phyloP scores from a whole-genome alignment of 192 early-diverging fungal genomes.

The Oehlia diaphana region DNA sequence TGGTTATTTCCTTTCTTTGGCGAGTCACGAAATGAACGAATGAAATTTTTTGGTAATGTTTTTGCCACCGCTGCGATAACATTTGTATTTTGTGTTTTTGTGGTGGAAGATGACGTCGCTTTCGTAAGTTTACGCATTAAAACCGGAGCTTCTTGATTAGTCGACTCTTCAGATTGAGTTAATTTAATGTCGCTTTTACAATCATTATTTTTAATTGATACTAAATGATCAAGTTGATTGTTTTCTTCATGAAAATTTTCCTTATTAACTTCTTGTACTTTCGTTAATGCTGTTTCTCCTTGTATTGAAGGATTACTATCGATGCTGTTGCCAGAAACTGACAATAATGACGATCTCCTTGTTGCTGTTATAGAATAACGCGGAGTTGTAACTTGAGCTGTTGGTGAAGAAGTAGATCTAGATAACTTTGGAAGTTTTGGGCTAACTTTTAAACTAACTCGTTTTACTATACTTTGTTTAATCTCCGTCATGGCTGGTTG shows the following conservation, averaged over 20 bases:
- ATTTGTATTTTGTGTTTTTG: conserved; percentile 9
- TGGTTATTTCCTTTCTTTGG: background rate
- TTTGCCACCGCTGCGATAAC: background rate
- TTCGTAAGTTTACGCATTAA: background rate
- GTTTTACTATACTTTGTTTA: conserved; percentile 4
- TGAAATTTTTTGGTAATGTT: conserved; percentile 7
- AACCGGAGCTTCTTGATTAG: background rate
- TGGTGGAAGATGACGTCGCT: background rate
- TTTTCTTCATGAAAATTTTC: background rate
- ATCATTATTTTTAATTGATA: background rate
- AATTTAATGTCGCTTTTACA: background rate
- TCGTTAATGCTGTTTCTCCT: too few relatives aligned
- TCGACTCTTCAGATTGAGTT: background rate
- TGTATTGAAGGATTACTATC: background rate
- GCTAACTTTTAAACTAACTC: background rate
- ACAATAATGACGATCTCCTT: background rate
- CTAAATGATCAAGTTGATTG: background rate
- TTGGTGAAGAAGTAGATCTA: background rate
- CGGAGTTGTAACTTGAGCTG: background rate
- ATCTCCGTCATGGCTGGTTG: background rate
- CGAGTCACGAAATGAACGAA: background rate
- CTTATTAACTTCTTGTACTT: background rate
- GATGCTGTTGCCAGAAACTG: background rate
- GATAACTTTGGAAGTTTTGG: background rate
- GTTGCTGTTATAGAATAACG: background rate